Evolutionary conservation across 129 eudicot genomes (phyloP).

Genomic region (Smallanthus sonchifolius): DNA sequence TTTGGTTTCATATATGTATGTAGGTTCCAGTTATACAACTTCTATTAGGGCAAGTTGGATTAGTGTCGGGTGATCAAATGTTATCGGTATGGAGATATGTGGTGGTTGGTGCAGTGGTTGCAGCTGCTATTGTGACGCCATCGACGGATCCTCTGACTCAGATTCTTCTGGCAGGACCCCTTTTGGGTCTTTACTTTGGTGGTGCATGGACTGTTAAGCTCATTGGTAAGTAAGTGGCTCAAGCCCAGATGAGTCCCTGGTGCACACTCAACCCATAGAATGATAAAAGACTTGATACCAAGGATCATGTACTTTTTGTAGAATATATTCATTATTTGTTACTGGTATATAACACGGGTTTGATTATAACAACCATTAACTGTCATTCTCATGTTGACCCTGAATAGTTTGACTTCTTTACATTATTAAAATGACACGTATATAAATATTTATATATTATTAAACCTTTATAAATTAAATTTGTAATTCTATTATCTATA

Average conservation of each 20-base stretch:
- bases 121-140: conserved; percentile 95
- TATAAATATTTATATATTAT: too few species aligned
- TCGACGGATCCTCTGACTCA: conserved; percentile 97
- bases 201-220: conserved; percentile 91
- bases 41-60: conserved; percentile 80
- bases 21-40: conserved; percentile 95
- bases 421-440: too few species aligned
- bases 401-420: not conserved
- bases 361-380: not conserved
- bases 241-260: conserved; percentile 4
- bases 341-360: conserved; percentile 25
- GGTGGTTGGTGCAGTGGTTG: conserved; percentile 90
- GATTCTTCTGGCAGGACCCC: conserved; percentile 95
- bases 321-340: conserved; percentile 28
- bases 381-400: not conserved
- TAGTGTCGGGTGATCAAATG: conserved; percentile 88
- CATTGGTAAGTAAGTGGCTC: conserved; percentile 54
- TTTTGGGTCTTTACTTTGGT: conserved; percentile 88
- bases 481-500: too few species aligned
- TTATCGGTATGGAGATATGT: conserved; percentile 95
- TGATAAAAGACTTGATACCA: conserved; percentile 12
- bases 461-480: too few species aligned
- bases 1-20: not conserved
- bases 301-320: conserved; percentile 20
- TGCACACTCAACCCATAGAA: conserved; percentile 18